These are phyloP conservation scores for Boletus rex-veris DNA, from an alignment of 768 basidiomycete species.

Conservation along the genomic window DNA sequence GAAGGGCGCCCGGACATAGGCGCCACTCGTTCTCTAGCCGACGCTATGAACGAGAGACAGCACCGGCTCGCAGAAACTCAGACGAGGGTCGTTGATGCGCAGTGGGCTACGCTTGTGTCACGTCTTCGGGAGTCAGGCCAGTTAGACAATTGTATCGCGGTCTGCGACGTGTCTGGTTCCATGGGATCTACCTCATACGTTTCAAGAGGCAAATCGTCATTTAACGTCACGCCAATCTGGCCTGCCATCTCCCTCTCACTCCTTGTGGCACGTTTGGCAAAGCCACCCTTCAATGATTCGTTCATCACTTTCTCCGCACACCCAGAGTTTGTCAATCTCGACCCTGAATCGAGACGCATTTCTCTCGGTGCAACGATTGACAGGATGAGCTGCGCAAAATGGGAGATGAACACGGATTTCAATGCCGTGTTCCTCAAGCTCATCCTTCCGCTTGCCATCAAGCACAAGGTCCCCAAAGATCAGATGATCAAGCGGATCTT, in stretches of 20 bases:
- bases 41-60: constrained; percentile 26
- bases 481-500: constrained; percentile 77
- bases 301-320: constrained; percentile 66
- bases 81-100: constrained; percentile 52
- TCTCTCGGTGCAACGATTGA: constrained; percentile 38
- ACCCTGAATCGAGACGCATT: constrained; percentile 29
- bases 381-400: constrained; percentile 35
- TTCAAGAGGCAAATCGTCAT: constrained; percentile 3
- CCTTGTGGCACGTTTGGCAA: constrained; percentile 57
- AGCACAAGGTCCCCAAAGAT: constrained; percentile 54
- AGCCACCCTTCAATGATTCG: constrained; percentile 58
- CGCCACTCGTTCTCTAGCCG: neutral
- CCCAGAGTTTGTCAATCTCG: constrained; percentile 51
- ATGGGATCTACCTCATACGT: constrained; percentile 45
- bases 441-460: constrained; percentile 56
- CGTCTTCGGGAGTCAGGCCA: constrained; percentile 50
- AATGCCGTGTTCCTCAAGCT: constrained; percentile 59
- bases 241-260: constrained; percentile 66
- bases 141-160: constrained; percentile 60
- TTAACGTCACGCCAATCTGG: constrained; percentile 44
- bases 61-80: constrained; percentile 34
- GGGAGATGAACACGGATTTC: constrained; percentile 63
- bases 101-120: constrained; percentile 61
- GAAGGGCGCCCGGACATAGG: neutral
- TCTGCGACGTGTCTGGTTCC: constrained; percentile 74